These are phyloP conservation scores for Colletotrichum cuscutae DNA, from an alignment of 2,329 filamentous ascomycete species.

Conservation along the genomic window DNA sequence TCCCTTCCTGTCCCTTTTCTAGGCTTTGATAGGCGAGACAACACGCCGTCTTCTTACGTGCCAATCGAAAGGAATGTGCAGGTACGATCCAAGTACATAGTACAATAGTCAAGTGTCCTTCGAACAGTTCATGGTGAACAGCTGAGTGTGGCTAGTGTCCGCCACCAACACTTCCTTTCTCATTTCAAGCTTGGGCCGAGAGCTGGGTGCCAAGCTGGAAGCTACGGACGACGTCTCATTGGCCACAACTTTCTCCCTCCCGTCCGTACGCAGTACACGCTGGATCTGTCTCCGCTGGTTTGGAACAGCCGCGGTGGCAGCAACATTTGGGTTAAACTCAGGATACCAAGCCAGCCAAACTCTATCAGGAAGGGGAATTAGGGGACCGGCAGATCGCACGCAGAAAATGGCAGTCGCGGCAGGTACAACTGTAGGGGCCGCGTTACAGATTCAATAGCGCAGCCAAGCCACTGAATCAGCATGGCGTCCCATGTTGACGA, in stretches of 20 bases:
- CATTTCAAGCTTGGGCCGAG: not conserved
- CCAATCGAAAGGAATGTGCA: not conserved
- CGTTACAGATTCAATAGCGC: constrained; percentile 6
- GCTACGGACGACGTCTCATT: not conserved
- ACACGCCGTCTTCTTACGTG: not conserved
- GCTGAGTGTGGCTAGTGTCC: not conserved
- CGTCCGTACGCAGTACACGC: not conserved
- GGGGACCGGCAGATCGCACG: not conserved
- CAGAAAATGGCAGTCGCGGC: not conserved
- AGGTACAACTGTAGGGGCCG: not conserved
- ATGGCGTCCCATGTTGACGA: not conserved
- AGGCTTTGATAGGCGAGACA: not conserved
- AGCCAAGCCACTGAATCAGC: not conserved
- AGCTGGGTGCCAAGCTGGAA: not conserved
- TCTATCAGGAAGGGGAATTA: not conserved
- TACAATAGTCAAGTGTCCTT: too few species aligned
- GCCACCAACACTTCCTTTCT: not conserved
- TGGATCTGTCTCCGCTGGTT: too few species aligned
- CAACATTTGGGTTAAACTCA: constrained; percentile 19
- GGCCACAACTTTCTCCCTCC: not conserved
- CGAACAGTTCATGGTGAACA: too few species aligned
- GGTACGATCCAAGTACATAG: not conserved
- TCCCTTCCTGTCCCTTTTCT: not conserved
- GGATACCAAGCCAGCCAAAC: constrained; percentile 18
- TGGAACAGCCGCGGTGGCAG: not conserved